Evolutionary conservation across 768 basidiomycete genomes (phyloP).

Genomic region (Xanthoconium stramineum): DNA sequence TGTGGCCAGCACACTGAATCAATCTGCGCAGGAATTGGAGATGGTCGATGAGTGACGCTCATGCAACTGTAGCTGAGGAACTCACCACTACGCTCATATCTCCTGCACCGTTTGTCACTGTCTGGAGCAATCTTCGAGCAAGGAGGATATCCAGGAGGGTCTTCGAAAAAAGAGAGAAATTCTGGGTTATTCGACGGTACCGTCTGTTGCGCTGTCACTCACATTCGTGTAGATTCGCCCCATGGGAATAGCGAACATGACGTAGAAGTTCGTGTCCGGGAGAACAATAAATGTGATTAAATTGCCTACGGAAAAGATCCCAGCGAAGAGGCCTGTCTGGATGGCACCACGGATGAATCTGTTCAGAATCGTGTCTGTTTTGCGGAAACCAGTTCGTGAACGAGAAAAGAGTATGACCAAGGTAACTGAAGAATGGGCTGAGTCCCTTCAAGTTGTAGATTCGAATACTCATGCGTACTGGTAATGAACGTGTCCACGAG

Average conservation of each 20-base stretch:
- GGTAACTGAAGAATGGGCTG: neutral
- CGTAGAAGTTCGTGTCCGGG: conserved; percentile 32
- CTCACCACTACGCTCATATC: neutral
- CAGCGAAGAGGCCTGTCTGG: conserved; percentile 1
- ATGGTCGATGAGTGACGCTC: neutral
- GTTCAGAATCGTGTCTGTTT: conserved; percentile 42
- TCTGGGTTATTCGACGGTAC: neutral
- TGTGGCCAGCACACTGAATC: neutral
- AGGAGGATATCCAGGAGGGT: conserved; percentile 12
- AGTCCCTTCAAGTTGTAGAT: neutral
- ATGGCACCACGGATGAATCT: neutral
- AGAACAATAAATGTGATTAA: conserved; percentile 36
- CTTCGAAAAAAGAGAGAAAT: neutral
- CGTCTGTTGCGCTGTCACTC: conserved; percentile 10
- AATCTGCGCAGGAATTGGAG: neutral
- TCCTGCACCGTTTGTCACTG: neutral
- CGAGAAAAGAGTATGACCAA: neutral
- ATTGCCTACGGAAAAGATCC: conserved; percentile 25
- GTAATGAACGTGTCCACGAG: conserved; percentile 43
- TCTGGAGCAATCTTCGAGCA: neutral
- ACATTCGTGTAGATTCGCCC: conserved; percentile 49
- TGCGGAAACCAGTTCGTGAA: conserved; percentile 46
- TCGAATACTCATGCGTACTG: conserved; percentile 21
- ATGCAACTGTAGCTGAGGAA: neutral
- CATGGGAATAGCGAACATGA: conserved; percentile 39